A percentile compares a stretch with the other conserved stretches of the same genome.
Conservation (phyloP, 805 yeast genomes). For the Candida chauliodis region DNA sequence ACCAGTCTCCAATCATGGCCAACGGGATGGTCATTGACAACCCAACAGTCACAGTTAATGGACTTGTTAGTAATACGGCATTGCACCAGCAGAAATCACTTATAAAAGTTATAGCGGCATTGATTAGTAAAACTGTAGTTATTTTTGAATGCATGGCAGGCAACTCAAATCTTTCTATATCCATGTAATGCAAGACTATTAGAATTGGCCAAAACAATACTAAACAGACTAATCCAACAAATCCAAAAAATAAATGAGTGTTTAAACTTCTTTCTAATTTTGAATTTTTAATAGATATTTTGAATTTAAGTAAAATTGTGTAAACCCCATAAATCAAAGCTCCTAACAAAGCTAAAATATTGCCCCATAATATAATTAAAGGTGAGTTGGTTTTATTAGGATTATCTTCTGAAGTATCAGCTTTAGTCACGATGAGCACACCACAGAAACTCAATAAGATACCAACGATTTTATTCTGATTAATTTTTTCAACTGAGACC, state of each 20-base stretch:
- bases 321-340: slow-evolving; percentile 91
- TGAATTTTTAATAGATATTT: slow-evolving; percentile 42
- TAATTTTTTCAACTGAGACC: slow-evolving; percentile 67
- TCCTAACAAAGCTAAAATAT: slow-evolving; percentile 73
- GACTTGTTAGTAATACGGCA: slow-evolving; percentile 89
- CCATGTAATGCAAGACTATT: slow-evolving; percentile 56
- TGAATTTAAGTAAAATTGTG: slow-evolving; percentile 75
- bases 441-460: slow-evolving; percentile 72
- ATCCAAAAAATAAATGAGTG: slow-evolving; percentile 88
- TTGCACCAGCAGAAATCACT: slow-evolving; percentile 96
- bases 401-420: slow-evolving; percentile 40
- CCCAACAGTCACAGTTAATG: slow-evolving; percentile 94
- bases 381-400: slow-evolving; percentile 19
- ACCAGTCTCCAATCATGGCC: slow-evolving; percentile 86
- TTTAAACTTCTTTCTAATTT: slow-evolving; percentile 72
- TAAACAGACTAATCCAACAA: slow-evolving; percentile 83
- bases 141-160: slow-evolving; percentile 53
- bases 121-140: slow-evolving; percentile 51
- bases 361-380: slow-evolving; percentile 54
- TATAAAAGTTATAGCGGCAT: slow-evolving; percentile 75
- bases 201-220: slow-evolving; percentile 80
- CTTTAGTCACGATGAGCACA: slow-evolving; percentile 70
- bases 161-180: slow-evolving; percentile 66
- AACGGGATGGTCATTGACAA: slow-evolving; percentile 89
- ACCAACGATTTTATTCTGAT: slow-evolving; percentile 62